These are phyloP conservation scores for Rhodocollybia butyracea DNA, from an alignment of 768 basidiomycete genomes.

Conservation along the genomic window DNA sequence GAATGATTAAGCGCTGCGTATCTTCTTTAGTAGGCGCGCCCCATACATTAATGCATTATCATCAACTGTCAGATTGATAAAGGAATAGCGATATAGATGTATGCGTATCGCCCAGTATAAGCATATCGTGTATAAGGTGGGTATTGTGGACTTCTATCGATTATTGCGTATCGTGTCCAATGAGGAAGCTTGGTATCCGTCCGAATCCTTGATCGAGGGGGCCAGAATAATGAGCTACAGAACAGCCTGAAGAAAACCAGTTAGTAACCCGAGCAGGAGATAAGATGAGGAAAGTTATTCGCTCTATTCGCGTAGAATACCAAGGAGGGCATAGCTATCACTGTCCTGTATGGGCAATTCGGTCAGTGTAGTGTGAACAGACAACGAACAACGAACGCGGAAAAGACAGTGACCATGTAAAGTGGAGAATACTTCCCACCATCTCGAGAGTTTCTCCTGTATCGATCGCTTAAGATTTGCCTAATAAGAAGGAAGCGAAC, in stretches of 20 bases:
- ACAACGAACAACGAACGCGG: conserved; percentile 11
- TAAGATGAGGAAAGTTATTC: neutral
- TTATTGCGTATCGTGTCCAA: neutral
- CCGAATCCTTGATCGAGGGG: neutral
- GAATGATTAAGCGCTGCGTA: too few relatives aligned
- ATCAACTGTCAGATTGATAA: too few relatives aligned
- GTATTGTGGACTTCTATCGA: neutral
- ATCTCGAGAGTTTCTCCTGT: conserved; percentile 26
- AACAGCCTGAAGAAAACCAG: too few relatives aligned
- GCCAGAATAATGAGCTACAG: neutral
- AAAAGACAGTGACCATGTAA: conserved; percentile 26
- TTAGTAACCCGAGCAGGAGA: neutral
- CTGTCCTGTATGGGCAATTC: too few relatives aligned
- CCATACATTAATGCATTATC: too few relatives aligned
- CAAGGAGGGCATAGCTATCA: neutral
- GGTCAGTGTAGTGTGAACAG: too few relatives aligned
- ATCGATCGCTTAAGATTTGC: neutral
- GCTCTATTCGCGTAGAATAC: neutral
- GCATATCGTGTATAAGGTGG: neutral
- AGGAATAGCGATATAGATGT: too few relatives aligned
- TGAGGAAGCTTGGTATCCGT: neutral
- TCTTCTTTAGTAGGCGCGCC: too few relatives aligned
- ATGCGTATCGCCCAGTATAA: too few relatives aligned
- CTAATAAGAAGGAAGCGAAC: conserved; percentile 9
- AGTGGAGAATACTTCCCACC: conserved; percentile 22